Evolutionary conservation across 2,329 filamentous ascomycete genomes (phyloP), one percentile per base, ranked within the genome.

Genomic region (Cordyceps pruinosa): DNA sequence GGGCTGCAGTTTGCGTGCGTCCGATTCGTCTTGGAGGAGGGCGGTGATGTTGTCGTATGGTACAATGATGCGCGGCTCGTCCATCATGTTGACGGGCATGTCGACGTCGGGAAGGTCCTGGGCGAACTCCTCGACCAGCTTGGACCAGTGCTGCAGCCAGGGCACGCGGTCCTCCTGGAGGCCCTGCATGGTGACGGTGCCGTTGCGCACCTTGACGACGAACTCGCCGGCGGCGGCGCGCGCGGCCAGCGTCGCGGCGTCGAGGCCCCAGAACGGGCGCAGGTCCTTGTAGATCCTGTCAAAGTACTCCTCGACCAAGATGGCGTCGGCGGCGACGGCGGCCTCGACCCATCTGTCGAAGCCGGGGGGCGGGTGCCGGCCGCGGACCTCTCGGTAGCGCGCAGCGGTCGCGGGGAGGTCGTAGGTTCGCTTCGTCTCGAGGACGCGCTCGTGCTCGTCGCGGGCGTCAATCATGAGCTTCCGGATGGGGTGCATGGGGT

Each of bases 1-100:
- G 1, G 72, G 70, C 17, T 71, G 68, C 52, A 84, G 70, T 10
- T 63, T 66, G 56, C 80, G 74, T 45, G 64, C 72, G 34, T 68
- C 66, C 56, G 70, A 69, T 64, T 84, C 83, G 47, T 73, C 70
- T 8, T 69, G 69, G 10, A 85, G 73, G 49, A 81, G 70, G 25
- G 71, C 70, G 25, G 78, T 73, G 56, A 87, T 77, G 15, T 79
- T 73, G 55, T 86, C 77, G 70, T 77, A 83, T 10, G 81, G 77
- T 3, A 84, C 81, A 30, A 86, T 70, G n/a, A 88, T 67, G 23
- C 84, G 75, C 28, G 84, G 78, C 66, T 87, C 82, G 66, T 87
- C 84, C 70, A 85, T 76, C 53, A 77, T 75, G 65, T 87, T 87
- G 71, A 87, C 81, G 12, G 83, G 79, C 73, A 87, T 85, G 65